Evolutionary conservation across 495 filamentous ascomycete genomes (phyloP).

Genomic region (Collariella sp.): DNA sequence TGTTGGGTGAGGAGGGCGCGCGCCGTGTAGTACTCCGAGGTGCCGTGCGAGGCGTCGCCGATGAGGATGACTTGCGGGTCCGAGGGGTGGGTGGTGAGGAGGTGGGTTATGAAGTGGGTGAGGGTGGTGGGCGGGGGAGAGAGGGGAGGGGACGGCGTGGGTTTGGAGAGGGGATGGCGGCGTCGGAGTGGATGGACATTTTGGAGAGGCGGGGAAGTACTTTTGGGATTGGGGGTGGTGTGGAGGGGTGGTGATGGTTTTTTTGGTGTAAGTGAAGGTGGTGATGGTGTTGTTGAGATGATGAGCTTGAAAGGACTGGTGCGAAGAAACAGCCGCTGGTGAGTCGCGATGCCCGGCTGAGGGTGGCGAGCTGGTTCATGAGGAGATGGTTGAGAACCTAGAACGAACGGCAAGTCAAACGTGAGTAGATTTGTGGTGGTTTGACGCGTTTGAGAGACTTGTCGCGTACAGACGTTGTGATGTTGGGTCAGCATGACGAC

Average conservation of each 20-base stretch:
- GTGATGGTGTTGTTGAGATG: background rate
- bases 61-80: constrained; percentile 40
- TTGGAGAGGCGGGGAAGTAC: background rate
- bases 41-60: constrained; percentile 51
- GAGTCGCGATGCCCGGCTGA: background rate
- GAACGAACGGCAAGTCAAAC: background rate
- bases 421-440: background rate
- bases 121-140: background rate
- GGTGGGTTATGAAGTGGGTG: background rate
- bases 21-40: constrained; percentile 50
- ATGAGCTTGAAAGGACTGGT: background rate
- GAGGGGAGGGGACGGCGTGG: constrained; percentile 3
- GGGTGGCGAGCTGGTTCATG: constrained; percentile 1
- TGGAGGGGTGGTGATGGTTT: background rate
- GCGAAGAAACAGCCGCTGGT: background rate
- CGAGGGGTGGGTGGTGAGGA: background rate
- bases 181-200: constrained; percentile 2
- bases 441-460: background rate
- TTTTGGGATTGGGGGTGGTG: background rate
- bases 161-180: constrained; percentile 2
- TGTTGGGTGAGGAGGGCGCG: constrained; percentile 49
- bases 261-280: background rate
- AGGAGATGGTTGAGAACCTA: background rate
- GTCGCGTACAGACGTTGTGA: background rate
- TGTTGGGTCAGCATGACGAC: constrained; percentile 1